phyloP scores from a whole-genome alignment of 1,284 basidiomycete species.

The Fomitopsis pinicola region DNA sequence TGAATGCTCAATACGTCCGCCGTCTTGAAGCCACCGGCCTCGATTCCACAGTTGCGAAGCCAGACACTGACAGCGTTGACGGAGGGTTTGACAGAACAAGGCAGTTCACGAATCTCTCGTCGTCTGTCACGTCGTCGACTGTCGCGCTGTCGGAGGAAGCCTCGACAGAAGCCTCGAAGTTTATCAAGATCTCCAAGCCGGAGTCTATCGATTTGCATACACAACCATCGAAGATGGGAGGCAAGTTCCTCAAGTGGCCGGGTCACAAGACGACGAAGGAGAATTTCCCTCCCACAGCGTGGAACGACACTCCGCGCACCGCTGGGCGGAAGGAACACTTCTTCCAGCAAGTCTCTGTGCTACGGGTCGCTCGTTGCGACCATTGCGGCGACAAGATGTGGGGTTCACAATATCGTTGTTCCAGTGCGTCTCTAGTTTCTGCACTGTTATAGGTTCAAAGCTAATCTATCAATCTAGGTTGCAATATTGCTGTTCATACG shows the following conservation, averaged over 20 bases:
- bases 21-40: slow-evolving; percentile 55
- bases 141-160: slow-evolving; percentile 29
- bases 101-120: slow-evolving; percentile 19
- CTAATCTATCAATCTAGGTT: slow-evolving; percentile 38
- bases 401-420: slow-evolving; percentile 91
- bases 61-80: slow-evolving; percentile 23
- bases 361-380: slow-evolving; percentile 90
- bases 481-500: slow-evolving; percentile 70
- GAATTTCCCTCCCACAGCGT: slow-evolving; percentile 11
- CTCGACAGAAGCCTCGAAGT: slow-evolving; percentile 22
- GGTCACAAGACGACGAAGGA: slow-evolving; percentile 32
- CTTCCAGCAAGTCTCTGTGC: slow-evolving; percentile 87
- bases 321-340: slow-evolving; percentile 52
- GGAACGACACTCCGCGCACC: slow-evolving; percentile 26
- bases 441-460: slow-evolving; percentile 1
- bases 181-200: slow-evolving; percentile 27
- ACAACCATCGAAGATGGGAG: slow-evolving; percentile 33
- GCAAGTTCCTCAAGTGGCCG: slow-evolving; percentile 66
- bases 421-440: slow-evolving; percentile 47
- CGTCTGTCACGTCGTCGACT: slow-evolving; percentile 24
- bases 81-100: slow-evolving; percentile 32
- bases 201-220: slow-evolving; percentile 31
- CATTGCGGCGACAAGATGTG: slow-evolving; percentile 98
- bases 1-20: slow-evolving; percentile 76
- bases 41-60: slow-evolving; percentile 21